Evolutionary conservation across 352 stramenopile species (phyloP).

Genomic region (Phytophthora pluvialis): DNA sequence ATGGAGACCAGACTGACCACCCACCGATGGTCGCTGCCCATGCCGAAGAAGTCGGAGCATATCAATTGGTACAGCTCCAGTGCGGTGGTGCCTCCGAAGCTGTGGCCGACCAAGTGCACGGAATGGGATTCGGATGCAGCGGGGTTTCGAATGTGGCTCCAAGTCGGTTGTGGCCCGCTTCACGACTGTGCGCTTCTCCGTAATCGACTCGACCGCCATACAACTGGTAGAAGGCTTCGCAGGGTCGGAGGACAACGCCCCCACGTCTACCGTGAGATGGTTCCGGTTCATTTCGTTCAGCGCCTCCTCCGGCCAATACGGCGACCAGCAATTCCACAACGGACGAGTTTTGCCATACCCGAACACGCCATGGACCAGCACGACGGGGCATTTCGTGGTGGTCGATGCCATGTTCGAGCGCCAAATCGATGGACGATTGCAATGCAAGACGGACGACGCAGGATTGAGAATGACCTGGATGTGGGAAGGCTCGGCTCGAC

Average conservation of each 20-base stretch:
- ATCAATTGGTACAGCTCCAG: constrained; percentile 79
- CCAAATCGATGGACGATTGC: constrained; percentile 1
- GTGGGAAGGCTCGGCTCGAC: background rate
- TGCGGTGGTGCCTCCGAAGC: constrained; percentile 66
- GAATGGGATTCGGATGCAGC: constrained; percentile 52
- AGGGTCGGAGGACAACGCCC: constrained; percentile 56
- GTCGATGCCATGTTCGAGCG: constrained; percentile 16
- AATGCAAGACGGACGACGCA: constrained; percentile 10
- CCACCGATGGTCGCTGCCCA: constrained; percentile 62
- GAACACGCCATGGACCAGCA: constrained; percentile 72
- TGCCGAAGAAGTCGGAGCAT: constrained; percentile 56
- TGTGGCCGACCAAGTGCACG: constrained; percentile 75
- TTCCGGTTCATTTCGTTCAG: constrained; percentile 52
- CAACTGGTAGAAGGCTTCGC: constrained; percentile 71
- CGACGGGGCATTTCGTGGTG: constrained; percentile 54
- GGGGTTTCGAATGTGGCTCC: constrained; percentile 41
- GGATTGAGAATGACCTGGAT: constrained; percentile 9
- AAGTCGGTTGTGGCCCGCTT: constrained; percentile 49
- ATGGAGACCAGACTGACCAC: constrained; percentile 63
- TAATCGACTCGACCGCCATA: constrained; percentile 68
- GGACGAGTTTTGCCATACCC: constrained; percentile 56
- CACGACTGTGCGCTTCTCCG: constrained; percentile 47
- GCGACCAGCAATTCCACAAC: constrained; percentile 49
- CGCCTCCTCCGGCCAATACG: constrained; percentile 62
- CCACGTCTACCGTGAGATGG: constrained; percentile 59